Conservation (phyloP, 208 protist genomes). For the Novymonas esmeraldas region DNA sequence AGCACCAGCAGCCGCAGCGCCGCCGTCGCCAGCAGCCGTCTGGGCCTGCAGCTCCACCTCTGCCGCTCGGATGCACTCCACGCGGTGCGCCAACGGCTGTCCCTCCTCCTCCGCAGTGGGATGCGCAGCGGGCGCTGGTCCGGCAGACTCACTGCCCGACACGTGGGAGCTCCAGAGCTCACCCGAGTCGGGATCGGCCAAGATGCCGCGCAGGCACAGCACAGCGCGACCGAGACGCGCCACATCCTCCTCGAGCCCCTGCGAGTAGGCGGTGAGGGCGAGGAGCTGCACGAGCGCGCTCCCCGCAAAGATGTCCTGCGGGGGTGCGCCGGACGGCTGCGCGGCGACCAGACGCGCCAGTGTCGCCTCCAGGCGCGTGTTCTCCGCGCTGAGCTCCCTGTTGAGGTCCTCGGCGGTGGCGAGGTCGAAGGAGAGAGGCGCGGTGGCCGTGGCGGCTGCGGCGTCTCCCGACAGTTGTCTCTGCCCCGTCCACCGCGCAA, state of each 20-base stretch:
- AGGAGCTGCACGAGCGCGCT: slow-evolving; percentile 35
- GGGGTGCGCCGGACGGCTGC: background rate
- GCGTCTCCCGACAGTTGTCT: slow-evolving; percentile 2
- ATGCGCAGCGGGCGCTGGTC: background rate
- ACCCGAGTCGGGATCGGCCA: slow-evolving; percentile 16
- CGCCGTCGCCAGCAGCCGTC: background rate
- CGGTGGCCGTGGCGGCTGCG: background rate
- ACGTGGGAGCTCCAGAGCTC: background rate
- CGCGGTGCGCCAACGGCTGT: background rate
- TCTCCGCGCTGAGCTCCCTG: slow-evolving; percentile 34
- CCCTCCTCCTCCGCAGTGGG: background rate
- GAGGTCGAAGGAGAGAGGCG: slow-evolving; percentile 19
- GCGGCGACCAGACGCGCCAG: slow-evolving; percentile 25
- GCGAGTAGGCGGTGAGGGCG: slow-evolving; percentile 8
- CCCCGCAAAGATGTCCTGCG: slow-evolving; percentile 11
- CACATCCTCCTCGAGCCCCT: slow-evolving; percentile 36
- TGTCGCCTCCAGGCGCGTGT: slow-evolving; percentile 29
- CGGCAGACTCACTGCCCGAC: background rate
- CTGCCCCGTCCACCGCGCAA: slow-evolving; percentile 21
- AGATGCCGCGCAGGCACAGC: slow-evolving; percentile 37
- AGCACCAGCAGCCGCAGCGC: no score
- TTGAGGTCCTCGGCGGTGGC: slow-evolving; percentile 26
- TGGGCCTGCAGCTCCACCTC: slow-evolving; percentile 1
- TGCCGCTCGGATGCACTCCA: slow-evolving; percentile 7
- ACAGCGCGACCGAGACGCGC: slow-evolving; percentile 44